phyloP scores from a whole-genome alignment of 2,329 filamentous ascomycete genomes.

The Penicillium sclerotigenum region DNA sequence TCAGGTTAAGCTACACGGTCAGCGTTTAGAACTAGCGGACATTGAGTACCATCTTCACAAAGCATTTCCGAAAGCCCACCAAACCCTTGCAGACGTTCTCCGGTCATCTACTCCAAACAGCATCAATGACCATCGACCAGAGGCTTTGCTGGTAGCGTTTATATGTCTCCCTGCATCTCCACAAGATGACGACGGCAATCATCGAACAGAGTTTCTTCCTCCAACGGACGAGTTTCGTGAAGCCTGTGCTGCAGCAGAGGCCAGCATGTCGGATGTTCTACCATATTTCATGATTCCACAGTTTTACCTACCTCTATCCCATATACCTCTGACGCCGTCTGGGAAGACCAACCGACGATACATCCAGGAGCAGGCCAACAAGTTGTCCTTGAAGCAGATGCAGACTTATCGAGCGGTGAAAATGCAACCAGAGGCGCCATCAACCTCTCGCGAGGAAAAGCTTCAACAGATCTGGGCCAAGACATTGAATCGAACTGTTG shows the following conservation, averaged over 20 bases:
- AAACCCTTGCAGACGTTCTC: not conserved
- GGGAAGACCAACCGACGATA: constrained; percentile 34
- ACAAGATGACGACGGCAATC: not conserved
- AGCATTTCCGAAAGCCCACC: not conserved
- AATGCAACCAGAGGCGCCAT: not conserved
- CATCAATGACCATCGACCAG: not conserved
- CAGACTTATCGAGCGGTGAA: not conserved
- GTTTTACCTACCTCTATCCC: constrained; percentile 31
- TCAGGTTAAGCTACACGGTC: not conserved
- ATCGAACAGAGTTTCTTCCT: not conserved
- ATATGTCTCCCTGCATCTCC: not conserved
- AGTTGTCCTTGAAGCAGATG: not conserved
- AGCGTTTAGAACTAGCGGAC: not conserved
- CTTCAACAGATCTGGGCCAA: too few relatives aligned
- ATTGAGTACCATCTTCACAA: not conserved
- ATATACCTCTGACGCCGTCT: constrained; percentile 38
- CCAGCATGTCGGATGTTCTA: not conserved
- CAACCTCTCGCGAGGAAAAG: too few relatives aligned
- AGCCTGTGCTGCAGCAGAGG: not conserved
- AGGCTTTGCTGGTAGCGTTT: not conserved
- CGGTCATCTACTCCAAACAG: not conserved
- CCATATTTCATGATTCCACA: constrained; percentile 23
- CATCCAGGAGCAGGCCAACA: too few relatives aligned
- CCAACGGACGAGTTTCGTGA: not conserved
- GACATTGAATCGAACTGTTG: too few relatives aligned